Evolutionary conservation across 2,329 filamentous ascomycete genomes (phyloP), one percentile per base, ranked within the genome.

Genomic region (Penicillium sp.): DNA sequence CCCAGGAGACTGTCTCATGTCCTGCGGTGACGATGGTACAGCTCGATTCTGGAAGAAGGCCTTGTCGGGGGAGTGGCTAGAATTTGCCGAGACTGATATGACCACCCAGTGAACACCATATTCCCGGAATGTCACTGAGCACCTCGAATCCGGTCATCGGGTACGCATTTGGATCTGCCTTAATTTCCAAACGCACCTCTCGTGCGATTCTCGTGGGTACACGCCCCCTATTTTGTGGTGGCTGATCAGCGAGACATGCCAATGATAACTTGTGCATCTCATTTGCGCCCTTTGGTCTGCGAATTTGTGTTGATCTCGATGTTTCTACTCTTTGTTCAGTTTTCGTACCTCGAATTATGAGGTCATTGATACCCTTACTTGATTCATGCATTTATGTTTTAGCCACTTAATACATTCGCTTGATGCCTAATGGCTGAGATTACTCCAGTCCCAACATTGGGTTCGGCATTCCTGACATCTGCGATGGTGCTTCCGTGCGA

Each of bases 41-140:
- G 66, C 70, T 40, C 66, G 70, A 42, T 73, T 73, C 47, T 73
- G 70, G 70, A 73, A 72, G 51, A 68, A 68, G 42, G 62, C 68
- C 7, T 50, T 72, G 42, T 66, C 68, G 5, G 69, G 69, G n/a
- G 66, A 71, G 54, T 73, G 70, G 70, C 64, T 73, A 12, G 70
- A 73, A 48, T 73, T 66, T 48, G 70, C 70, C 11, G 70, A 73
- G 53, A 67, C 69, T 11, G 63, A 71, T 43, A 64, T 71, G 61
- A 58, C 60, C 35, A 63, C 66, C 45, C 63, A 67, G 54, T 65
- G 47, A 58, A 34, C 32, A 43, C 24, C 28, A 32, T 18, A 18
- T 18, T 18, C 18, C 18, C 18, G 18, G 18, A 18, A 18, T 18
- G 18, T 18, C 18, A 18, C 18, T 18, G 18, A 18, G 18, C 18